A percentile compares a stretch with the other conserved stretches of the same genome.
Evolutionary conservation across 2,329 filamentous ascomycete genomes (phyloP).

Genomic region (Nemania sp.): DNA sequence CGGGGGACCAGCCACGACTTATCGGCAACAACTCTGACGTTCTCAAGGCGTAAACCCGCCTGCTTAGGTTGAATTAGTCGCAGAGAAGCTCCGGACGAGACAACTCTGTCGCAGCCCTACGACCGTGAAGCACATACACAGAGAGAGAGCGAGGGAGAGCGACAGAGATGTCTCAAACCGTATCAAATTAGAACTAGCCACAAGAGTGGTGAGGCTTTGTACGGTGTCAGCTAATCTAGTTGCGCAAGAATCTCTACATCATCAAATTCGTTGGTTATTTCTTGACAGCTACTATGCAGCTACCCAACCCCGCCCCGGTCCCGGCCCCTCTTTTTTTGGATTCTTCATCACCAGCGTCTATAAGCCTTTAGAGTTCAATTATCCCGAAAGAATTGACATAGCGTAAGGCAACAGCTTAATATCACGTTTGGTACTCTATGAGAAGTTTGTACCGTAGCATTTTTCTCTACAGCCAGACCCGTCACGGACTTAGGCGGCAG

Average conservation of each 20-base stretch:
- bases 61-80: neutral
- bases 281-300: neutral
- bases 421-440: constrained; percentile 22
- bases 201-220: neutral
- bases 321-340: neutral
- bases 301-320: neutral
- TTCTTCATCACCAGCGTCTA: constrained; percentile 4
- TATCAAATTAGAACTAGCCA: neutral
- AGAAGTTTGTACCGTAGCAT: constrained; percentile 17
- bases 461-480: constrained; percentile 39
- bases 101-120: neutral
- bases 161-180: neutral
- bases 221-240: neutral
- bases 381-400: constrained; percentile 17
- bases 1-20: neutral
- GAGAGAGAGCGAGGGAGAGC: no score
- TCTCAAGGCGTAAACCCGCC: no score
- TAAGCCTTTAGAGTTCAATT: constrained; percentile 11
- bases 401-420: constrained; percentile 19
- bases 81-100: neutral
- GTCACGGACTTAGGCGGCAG: constrained; percentile 67
- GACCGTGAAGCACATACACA: neutral
- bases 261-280: neutral
- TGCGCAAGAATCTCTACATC: neutral
- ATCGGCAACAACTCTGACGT: no score